Evolutionary conservation across 2,329 filamentous ascomycete species (phyloP), one percentile per base, ranked within the genome.

Genomic region (Botrytis byssoidea): DNA sequence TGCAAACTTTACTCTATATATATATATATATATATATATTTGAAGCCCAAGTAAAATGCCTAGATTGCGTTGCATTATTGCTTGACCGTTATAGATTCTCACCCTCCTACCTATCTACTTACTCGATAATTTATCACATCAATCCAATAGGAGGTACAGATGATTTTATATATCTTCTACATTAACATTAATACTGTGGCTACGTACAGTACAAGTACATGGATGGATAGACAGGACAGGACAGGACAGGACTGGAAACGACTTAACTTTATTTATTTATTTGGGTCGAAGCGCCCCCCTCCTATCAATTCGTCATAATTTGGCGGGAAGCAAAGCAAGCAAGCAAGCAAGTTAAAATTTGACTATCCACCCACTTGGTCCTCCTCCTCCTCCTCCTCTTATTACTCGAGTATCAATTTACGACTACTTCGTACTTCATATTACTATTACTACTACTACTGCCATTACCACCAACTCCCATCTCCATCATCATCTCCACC

Each of bases 251-350:
- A 46, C 44, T 6, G 32, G 57, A 60, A 60, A 60, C 18, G 32
- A 60, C 32, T 37, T 51, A 14, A 51, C 12, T 51, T n/a, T 51
- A 51, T 51, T 51, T 60, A 37, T 37, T 59, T 35, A 6, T 37
- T 40, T 61, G 32, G 59, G 59, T 61, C 59, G 59, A 61, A 61
- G 59, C 59, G 59, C 35, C 59, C 32, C 59, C 59, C 32, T 61
- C 59, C 59, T 61, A 61, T 61, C 59, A 61, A 37, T 61, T 61
- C 59, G 59, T 61, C 59, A 61, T 61, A 61, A 61, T 25, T 22
- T 12, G 35, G 22, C 20, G 10, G 32, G 14, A 55, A 55, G 25
- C 12, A 25, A 29, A 55, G 48, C 10, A 29, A 55, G 48, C 25
- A 55, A n/a, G 48, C 14, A 55, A 55, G 51, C n/a, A 55, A 55